Conservation (phyloP, 2,329 filamentous ascomycete genomes). For the Colletotrichum orbiculare region DNA sequence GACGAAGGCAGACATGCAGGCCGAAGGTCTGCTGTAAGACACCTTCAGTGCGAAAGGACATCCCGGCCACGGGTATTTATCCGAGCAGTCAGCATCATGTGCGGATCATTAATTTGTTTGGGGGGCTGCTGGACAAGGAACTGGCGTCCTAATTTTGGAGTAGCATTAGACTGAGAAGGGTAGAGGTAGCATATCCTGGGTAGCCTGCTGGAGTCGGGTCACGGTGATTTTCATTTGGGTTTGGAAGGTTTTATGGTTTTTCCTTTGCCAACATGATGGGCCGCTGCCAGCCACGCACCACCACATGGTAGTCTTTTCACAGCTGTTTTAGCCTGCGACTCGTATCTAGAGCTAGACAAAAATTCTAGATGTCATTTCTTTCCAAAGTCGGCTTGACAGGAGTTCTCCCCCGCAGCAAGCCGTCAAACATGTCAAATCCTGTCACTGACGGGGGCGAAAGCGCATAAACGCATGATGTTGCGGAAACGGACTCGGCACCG, state of each 20-base stretch:
- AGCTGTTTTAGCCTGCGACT: background rate
- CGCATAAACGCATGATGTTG: slow-evolving; percentile 31
- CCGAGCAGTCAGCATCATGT: slow-evolving; percentile 9
- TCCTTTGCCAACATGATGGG: slow-evolving; percentile 1
- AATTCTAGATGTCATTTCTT: slow-evolving; percentile 6
- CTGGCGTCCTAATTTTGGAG: slow-evolving; percentile 6
- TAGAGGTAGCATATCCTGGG: slow-evolving; percentile 19
- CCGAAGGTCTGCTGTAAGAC: slow-evolving; percentile 27
- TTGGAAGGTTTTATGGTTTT: slow-evolving; percentile 7
- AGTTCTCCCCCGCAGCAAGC: slow-evolving; percentile 3
- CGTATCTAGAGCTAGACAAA: background rate
- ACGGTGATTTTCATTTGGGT: slow-evolving; percentile 20
- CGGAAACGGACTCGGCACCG: slow-evolving; percentile 9
- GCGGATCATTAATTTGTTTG: slow-evolving; percentile 1
- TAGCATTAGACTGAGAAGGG: slow-evolving; percentile 29
- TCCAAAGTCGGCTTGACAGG: slow-evolving; percentile 3
- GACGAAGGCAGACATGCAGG: slow-evolving; percentile 33
- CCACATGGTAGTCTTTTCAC: background rate
- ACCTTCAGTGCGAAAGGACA: background rate
- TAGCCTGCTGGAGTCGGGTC: slow-evolving; percentile 35
- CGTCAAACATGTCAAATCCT: slow-evolving; percentile 4
- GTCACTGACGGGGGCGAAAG: no score
- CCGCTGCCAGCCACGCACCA: background rate
- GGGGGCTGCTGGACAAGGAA: slow-evolving; percentile 5
- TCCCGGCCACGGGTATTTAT: slow-evolving; percentile 5